Evolutionary conservation across 371 early-diverging fungal species (phyloP), one percentile per base, ranked within the genome.

Genomic region (Mucor plumbeus): DNA sequence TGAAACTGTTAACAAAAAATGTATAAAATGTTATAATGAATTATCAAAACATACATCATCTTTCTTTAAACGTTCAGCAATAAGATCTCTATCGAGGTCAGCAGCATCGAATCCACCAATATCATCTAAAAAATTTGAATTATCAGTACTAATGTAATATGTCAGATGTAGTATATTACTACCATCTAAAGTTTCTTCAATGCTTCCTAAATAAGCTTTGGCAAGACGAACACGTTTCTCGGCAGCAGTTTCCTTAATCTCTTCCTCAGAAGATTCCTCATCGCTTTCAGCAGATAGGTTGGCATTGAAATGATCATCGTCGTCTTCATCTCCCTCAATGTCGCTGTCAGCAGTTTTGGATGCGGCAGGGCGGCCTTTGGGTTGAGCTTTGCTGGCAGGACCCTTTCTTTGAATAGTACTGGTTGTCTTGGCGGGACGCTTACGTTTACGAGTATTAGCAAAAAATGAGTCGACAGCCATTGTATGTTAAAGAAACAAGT

Each of bases 171-270:
- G 19, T 7, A 13, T 10, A 13, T 35, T 48, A 65, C 53, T 81
- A 90, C 91, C 91, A 43, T 86, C 87, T 38, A 80, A 59, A 53
- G 82, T 85, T 47, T 88, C 84, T 70, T 91, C 79, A 35, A 98
- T 85, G 54, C 87, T 89, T 40, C 86, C 83, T 33, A 98, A 82
- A 73, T 98, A 98, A 53, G 87, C 85, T 82, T 97, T 96, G 34
- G 97, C 97, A 64, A 97, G 81, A 54, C 97, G 85, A 63, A 97
- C 82, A 59, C 97, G 88, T 72, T 97, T 96, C 71, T 96, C 94
- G 0, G 97, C 94, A 1, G 95, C 90, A 0, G 95, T 93, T 78
- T 98, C 97, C 54, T 81, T 75, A 35, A 86, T 78, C 66, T 83
- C 84, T 62, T 91, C 86, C 55, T 82, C 87, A 11, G 83, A 87